Conservation (phyloP, 2,329 filamentous ascomycete species). For the Clarireedia homoeocarpa region DNA sequence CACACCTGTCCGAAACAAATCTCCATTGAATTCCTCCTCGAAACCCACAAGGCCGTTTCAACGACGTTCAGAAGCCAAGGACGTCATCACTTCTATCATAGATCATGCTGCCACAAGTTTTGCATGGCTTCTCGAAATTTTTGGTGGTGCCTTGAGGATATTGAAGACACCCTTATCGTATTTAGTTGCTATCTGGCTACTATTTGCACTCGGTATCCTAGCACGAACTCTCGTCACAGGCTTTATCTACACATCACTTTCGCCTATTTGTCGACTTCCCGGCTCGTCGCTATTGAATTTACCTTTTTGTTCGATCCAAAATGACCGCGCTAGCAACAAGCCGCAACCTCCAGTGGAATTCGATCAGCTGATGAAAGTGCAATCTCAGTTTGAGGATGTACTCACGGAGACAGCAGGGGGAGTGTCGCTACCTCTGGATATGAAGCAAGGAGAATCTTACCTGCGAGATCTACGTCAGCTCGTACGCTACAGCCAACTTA, state of each 20-base stretch:
- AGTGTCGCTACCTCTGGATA: constrained; percentile 63
- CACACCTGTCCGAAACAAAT: not conserved
- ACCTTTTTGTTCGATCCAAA: constrained; percentile 48
- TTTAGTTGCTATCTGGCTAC: constrained; percentile 52
- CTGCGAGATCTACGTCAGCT: constrained; percentile 68
- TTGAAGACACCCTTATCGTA: constrained; percentile 58
- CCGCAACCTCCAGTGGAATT: constrained; percentile 46
- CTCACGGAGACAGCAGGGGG: constrained; percentile 59
- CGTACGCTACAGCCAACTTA: constrained; percentile 61
- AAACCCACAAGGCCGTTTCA: not conserved
- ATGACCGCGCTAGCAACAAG: constrained; percentile 19
- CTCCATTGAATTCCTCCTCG: not conserved
- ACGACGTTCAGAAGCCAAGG: not conserved
- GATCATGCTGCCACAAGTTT: constrained; percentile 21
- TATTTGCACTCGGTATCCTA: constrained; percentile 50
- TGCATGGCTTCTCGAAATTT: constrained; percentile 46
- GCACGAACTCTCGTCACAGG: constrained; percentile 54
- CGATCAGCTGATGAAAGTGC: constrained; percentile 64
- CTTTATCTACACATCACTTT: constrained; percentile 53
- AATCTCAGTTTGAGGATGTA: constrained; percentile 70
- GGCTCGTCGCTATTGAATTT: constrained; percentile 53
- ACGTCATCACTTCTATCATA: constrained; percentile 12
- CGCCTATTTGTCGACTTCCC: constrained; percentile 63
- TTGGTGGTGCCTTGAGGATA: constrained; percentile 51
- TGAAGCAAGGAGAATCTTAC: constrained; percentile 68